Evolutionary conservation across 1,139 yeast genomes (phyloP).

Genomic region (Saccharomyces hybrid): DNA sequence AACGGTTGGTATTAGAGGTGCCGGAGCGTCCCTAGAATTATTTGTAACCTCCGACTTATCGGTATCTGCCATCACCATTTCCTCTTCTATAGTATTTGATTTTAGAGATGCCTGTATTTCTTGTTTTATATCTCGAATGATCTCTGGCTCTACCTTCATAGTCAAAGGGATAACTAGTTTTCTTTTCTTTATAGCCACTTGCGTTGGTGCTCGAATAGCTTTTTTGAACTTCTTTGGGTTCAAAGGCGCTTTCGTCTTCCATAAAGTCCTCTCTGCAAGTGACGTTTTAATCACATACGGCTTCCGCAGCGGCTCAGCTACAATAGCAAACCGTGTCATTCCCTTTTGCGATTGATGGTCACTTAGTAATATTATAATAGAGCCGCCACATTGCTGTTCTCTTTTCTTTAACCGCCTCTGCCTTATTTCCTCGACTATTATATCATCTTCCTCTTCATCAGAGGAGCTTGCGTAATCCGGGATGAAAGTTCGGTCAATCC

Average conservation of each 20-base stretch:
- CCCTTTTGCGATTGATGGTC: conserved; percentile 8
- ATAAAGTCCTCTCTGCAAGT: conserved; percentile 15
- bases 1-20: background rate
- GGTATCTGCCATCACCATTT: background rate
- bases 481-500: conserved; percentile 18
- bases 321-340: conserved; percentile 16
- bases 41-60: background rate
- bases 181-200: conserved; percentile 11
- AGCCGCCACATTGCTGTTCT: conserved; percentile 21
- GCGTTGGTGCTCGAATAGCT: conserved; percentile 15
- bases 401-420: conserved; percentile 13
- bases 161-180: conserved; percentile 13
- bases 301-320: conserved; percentile 27
- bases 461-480: conserved; percentile 26
- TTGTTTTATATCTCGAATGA: background rate
- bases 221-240: conserved; percentile 11
- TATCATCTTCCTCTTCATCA: conserved; percentile 27
- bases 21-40: background rate
- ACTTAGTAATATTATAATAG: conserved; percentile 17
- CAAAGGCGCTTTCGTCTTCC: conserved; percentile 9
- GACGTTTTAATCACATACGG: conserved; percentile 24
- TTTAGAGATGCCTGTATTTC: background rate
- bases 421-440: conserved; percentile 16
- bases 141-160: conserved; percentile 1
- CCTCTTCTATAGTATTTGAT: background rate